These are phyloP conservation scores for Botrytis aclada DNA, from an alignment of 2,329 filamentous ascomycete species.

Conservation along the genomic window DNA sequence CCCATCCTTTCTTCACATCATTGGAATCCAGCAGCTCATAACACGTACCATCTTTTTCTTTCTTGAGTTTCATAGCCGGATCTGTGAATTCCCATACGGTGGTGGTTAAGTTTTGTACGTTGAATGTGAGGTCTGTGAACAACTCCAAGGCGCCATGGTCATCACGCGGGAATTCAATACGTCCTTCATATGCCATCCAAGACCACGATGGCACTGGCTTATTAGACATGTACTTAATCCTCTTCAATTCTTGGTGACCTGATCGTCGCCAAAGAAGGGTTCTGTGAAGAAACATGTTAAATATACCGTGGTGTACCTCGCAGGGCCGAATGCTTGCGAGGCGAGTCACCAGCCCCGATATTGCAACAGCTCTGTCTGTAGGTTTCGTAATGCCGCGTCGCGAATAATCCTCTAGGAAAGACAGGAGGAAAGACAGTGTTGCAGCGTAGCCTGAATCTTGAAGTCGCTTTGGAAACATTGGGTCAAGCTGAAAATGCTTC, in stretches of 20 bases:
- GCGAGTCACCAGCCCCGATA: background rate
- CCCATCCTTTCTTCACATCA: too few relatives aligned
- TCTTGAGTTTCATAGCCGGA: too few relatives aligned
- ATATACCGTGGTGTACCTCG: background rate
- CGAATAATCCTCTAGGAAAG: constrained; percentile 26
- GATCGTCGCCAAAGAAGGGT: constrained; percentile 1
- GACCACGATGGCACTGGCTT: constrained; percentile 5
- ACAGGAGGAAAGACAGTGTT: constrained; percentile 17
- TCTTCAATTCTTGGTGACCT: background rate
- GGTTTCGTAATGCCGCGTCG: background rate
- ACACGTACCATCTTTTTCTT: too few relatives aligned
- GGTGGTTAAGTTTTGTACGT: too few relatives aligned
- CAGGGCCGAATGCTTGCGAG: background rate
- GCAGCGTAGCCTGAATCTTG: too few relatives aligned
- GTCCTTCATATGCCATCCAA: constrained; percentile 9
- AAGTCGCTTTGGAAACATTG: constrained; percentile 32
- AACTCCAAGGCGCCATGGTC: too few relatives aligned
- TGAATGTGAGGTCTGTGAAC: too few relatives aligned
- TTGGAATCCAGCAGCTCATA: too few relatives aligned
- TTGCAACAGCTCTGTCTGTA: constrained; percentile 6
- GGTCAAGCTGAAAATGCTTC: too few relatives aligned
- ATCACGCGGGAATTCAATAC: too few relatives aligned
- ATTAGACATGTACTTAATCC: background rate
- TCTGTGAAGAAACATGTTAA: background rate
- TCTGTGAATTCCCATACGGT: too few relatives aligned